Evolutionary conservation across 2,329 filamentous ascomycete genomes (phyloP), one percentile per base, ranked within the genome.

Genomic region (Didymella arachidicola): DNA sequence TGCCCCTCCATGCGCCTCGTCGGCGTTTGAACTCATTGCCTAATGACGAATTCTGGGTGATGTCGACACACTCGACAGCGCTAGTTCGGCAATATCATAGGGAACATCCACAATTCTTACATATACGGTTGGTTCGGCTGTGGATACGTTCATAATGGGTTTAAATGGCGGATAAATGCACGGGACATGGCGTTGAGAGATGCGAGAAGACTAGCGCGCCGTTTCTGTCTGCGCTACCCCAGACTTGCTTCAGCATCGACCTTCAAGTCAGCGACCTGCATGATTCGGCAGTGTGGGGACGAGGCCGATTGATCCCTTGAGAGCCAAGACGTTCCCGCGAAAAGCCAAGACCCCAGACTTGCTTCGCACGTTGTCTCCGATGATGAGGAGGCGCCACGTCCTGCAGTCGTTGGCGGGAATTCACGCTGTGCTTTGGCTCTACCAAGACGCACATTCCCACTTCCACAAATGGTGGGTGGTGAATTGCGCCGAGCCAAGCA

Each of bases 351-450:
- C 42, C 39, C 32, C 44, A 53, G 45, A 53, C 50, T 53, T 53
- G 49, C 50, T 59, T 50, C 46, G 56, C 50, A 49, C 2, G 32
- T 50, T 53, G 41, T 48, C 39, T 32, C 27, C 50, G 45, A 49
- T 50, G 56, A 49, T 39, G 56, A 46, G 56, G 36, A 26, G 16
- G 42, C 45, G 50, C 50, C 56, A 53, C 56, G n/a, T 59, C 32
- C 34, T 26, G 41, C 46, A 19, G 26, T 42, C 54, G 56, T 59
- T 59, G 56, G 56, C 56, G 56, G 56, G 34, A 59, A 14, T 53
- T 55, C 60, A 52, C 50, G 51, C 41, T 53, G 38, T 36, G 47
- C 61, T 63, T 63, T 63, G 61, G 61, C 61, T 60, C 30, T 34
- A 43, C 61, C 61, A 61, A 58, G 57, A 48, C 57, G 61, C 57